Evolutionary conservation across 2,329 filamentous ascomycete genomes (phyloP), one percentile per base, ranked within the genome.

Genomic region (Alternaria viburni): DNA sequence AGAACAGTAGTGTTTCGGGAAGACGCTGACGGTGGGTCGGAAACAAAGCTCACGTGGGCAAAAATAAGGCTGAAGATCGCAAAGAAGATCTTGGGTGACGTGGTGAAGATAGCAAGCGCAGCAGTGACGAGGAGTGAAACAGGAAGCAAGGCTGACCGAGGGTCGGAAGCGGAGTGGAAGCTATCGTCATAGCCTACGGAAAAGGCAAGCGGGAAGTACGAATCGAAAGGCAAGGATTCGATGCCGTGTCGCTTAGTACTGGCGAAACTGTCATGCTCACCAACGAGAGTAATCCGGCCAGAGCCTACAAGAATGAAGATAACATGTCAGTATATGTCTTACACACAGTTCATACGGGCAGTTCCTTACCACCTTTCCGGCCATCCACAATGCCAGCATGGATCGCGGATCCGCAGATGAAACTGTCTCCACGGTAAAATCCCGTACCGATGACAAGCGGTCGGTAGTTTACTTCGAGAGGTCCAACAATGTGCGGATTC

Each of bases 401-500:
- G 51, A 97, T 91, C 30, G 93, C 93, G n/a, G 93, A 86, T 62
- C 89, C 90, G 75, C 93, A 97, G 54, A 97, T 89, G 79, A 92
- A 96, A 46, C 92, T 96, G 79, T 97, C 93, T 5, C 92, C 93
- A n/a, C 96, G 90, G 78, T 98, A 98, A 4, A 90, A 82, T 0
- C 89, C 85, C 4, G 85, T 85, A 19, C 87, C 87, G 28, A 89
- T 79, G 1, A 89, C 85, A 2, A 88, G 74, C 6, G 81, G 82
- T 30, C 81, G 81, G 69, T 88, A 88, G 59, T 85, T 86, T 43
- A 86, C 79, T 62, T 90, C 89, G 83, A 85, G 74, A 65, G 88
- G 86, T 17, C 92, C 92, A 6, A 95, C 90, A 6, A 91, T 91
- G 65, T 90, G 86, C 19, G 91, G 90, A 69, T 93, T 92, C 46